A percentile compares a stretch with the other conserved stretches of the same genome.
Evolutionary conservation across 2,329 filamentous ascomycete species (phyloP).

Genomic region (Zymoseptoria ardabiliae): DNA sequence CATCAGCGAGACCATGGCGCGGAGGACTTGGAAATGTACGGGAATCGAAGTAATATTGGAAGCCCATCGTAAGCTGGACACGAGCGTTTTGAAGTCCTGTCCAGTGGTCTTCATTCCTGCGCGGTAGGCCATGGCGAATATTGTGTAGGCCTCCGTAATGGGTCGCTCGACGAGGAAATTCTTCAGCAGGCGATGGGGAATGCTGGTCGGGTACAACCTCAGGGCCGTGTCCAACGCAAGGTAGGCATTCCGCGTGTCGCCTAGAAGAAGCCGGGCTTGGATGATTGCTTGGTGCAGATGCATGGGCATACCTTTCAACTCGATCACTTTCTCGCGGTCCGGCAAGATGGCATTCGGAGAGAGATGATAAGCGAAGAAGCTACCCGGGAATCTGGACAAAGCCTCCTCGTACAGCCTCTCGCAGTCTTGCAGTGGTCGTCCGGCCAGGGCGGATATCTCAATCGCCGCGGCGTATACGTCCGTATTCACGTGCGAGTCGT

Average conservation of each 20-base stretch:
- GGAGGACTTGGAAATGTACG: slow-evolving; percentile 18
- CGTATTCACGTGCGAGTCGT: slow-evolving; percentile 35
- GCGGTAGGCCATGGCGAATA: slow-evolving; percentile 43
- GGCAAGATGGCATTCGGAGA: slow-evolving; percentile 41
- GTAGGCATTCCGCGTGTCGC: slow-evolving; percentile 44
- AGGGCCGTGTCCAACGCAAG: slow-evolving; percentile 43
- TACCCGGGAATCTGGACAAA: slow-evolving; percentile 41
- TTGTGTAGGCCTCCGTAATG: slow-evolving; percentile 40
- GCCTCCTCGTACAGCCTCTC: slow-evolving; percentile 41
- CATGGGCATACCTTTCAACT: slow-evolving; percentile 33
- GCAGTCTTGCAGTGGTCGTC: slow-evolving; percentile 34
- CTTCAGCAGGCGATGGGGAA: slow-evolving; percentile 38
- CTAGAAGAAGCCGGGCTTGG: slow-evolving; percentile 38
- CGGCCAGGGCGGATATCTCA: slow-evolving; percentile 40
- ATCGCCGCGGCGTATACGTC: slow-evolving; percentile 45
- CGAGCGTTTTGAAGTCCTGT: slow-evolving; percentile 27
- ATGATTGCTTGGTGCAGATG: slow-evolving; percentile 43
- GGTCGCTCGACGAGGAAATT: slow-evolving; percentile 41
- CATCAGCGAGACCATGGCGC: slow-evolving; percentile 36
- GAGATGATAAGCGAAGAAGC: slow-evolving; percentile 42
- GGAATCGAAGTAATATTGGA: slow-evolving; percentile 12
- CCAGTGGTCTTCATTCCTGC: slow-evolving; percentile 34
- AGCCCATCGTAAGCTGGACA: slow-evolving; percentile 26
- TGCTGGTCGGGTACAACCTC: slow-evolving; percentile 39
- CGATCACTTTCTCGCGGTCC: slow-evolving; percentile 32